Conservation (phyloP, 345 rosid species). For the Isatis tinctoria region DNA sequence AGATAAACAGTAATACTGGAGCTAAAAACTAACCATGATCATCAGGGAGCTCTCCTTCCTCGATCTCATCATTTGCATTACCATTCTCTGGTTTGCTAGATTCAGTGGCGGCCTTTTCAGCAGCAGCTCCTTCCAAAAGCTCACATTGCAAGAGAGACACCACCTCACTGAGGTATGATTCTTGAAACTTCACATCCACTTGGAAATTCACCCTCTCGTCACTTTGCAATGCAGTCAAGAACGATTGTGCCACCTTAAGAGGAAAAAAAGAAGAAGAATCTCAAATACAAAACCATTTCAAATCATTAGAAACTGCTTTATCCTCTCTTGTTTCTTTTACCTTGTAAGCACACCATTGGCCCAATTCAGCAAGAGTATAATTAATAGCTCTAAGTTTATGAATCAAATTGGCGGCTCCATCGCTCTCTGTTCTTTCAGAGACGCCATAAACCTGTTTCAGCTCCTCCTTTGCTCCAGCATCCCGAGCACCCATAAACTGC, state of each 20-base stretch:
- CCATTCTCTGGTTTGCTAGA: constrained; percentile 38
- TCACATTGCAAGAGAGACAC: constrained; percentile 84
- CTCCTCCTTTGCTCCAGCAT: constrained; percentile 97
- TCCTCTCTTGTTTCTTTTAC: constrained; percentile 39
- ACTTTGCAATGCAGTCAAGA: constrained; percentile 82
- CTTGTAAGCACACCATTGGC: constrained; percentile 99
- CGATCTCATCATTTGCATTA: constrained; percentile 58
- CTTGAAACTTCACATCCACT: constrained; percentile 96
- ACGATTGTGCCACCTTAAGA: constrained; percentile 85
- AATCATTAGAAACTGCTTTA: background rate
- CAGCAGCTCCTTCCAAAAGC: constrained; percentile 82
- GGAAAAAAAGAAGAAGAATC: background rate
- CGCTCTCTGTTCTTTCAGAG: constrained; percentile 96
- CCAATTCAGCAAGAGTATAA: constrained; percentile 89
- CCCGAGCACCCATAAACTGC: constrained; percentile 99
- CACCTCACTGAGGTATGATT: constrained; percentile 71
- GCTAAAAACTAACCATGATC: constrained; percentile 59
- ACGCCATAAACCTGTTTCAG: constrained; percentile 95
- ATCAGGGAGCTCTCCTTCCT: constrained; percentile 98
- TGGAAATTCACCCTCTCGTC: constrained; percentile 92
- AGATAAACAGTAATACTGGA: background rate
- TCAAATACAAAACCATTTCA: background rate
- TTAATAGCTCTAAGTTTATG: constrained; percentile 93
- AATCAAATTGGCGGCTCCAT: constrained; percentile 93
- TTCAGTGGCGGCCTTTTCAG: constrained; percentile 47